Percentiles rank a stretch among this genome's conserved stretches.
Conservation (phyloP, 2,329 filamentous ascomycete species). For the Gremmenia infestans region DNA sequence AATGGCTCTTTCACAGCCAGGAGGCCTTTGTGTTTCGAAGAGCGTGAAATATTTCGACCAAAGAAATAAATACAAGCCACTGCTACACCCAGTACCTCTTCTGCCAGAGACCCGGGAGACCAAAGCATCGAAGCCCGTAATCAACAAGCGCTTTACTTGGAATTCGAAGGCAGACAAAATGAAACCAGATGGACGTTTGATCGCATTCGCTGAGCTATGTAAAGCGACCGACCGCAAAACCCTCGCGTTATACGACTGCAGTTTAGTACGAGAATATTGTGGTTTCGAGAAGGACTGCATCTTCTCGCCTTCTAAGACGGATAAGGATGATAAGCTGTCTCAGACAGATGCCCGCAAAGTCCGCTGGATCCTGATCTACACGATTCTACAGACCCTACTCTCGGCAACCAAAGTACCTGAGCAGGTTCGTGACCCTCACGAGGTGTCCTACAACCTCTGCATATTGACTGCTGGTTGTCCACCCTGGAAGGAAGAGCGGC, state of each 20-base stretch:
- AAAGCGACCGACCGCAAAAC: slow-evolving; percentile 43
- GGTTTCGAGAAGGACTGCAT: slow-evolving; percentile 61
- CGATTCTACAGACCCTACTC: slow-evolving; percentile 65
- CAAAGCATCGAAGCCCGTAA: slow-evolving; percentile 22
- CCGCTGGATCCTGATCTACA: slow-evolving; percentile 73
- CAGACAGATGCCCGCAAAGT: slow-evolving; percentile 68
- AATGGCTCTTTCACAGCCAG: slow-evolving; percentile 51
- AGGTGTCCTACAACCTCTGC: slow-evolving; percentile 49
- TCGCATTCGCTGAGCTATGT: slow-evolving; percentile 47
- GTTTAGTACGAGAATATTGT: slow-evolving; percentile 63
- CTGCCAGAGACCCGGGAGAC: slow-evolving; percentile 43
- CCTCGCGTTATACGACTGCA: slow-evolving; percentile 33
- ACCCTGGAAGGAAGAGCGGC: slow-evolving; percentile 24
- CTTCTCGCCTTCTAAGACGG: slow-evolving; percentile 44
- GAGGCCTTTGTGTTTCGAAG: slow-evolving; percentile 66
- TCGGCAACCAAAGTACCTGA: slow-evolving; percentile 56
- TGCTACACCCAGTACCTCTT: slow-evolving; percentile 63
- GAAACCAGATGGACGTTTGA: slow-evolving; percentile 44
- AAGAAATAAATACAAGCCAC: slow-evolving; percentile 51
- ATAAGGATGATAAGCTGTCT: slow-evolving; percentile 53
- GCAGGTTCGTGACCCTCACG: slow-evolving; percentile 54
- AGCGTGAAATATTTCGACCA: slow-evolving; percentile 62
- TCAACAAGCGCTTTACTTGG: slow-evolving; percentile 26
- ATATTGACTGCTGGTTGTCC: slow-evolving; percentile 22
- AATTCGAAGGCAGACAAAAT: slow-evolving; percentile 33